Evolutionary conservation across 2,329 filamentous ascomycete species (phyloP).

Genomic region (Aspergillus quadrilineatus): DNA sequence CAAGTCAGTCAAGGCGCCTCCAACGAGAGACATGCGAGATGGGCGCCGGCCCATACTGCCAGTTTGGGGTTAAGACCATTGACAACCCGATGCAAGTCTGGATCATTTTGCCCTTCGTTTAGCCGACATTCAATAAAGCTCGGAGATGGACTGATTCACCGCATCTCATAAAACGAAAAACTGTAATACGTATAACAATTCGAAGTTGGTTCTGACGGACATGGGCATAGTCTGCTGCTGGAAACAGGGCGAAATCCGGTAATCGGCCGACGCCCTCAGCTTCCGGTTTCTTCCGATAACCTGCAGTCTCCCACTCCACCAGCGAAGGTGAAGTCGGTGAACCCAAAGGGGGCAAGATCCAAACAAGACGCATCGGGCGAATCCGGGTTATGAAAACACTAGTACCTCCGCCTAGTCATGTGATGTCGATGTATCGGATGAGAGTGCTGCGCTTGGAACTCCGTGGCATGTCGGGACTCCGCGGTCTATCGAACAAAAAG

Average conservation of each 20-base stretch:
- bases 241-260: slow-evolving; percentile 11
- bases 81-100: too few species aligned
- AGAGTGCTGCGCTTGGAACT: background rate
- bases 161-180: background rate
- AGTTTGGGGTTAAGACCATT: background rate
- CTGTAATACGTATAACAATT: background rate
- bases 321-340: slow-evolving; percentile 26
- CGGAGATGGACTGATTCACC: background rate
- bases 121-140: background rate
- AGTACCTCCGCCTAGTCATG: slow-evolving; percentile 28
- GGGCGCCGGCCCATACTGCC: background rate
- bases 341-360: slow-evolving; percentile 32
- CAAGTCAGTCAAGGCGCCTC: background rate
- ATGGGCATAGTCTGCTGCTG: background rate
- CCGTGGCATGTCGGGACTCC: background rate
- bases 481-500: background rate
- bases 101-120: background rate
- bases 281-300: slow-evolving; percentile 24
- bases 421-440: slow-evolving; percentile 18
- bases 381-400: slow-evolving; percentile 21
- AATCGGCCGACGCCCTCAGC: slow-evolving; percentile 15
- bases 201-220: background rate
- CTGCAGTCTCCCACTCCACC: slow-evolving; percentile 19
- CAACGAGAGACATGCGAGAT: background rate
- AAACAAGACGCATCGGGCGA: slow-evolving; percentile 23